Evolutionary conservation across 2,329 filamentous ascomycete species (phyloP), one percentile per base, ranked within the genome.

Genomic region (Xenoacremonium recifei): DNA sequence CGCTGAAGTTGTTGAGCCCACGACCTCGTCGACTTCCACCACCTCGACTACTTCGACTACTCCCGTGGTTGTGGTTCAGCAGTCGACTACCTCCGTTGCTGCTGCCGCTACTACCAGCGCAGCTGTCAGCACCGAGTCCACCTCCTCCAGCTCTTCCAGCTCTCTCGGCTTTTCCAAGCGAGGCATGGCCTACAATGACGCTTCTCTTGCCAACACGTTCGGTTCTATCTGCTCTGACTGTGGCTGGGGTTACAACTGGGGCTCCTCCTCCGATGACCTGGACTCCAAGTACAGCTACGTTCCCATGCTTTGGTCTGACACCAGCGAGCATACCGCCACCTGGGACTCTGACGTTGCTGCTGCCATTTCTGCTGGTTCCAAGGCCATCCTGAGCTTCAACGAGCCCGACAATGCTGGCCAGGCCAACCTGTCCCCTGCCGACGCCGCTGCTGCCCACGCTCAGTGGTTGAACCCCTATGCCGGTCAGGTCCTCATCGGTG

Each of bases 221-320:
- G 63, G 65, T 47, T 46, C 27, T 27, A 37, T 35, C 27, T 67
- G 63, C 51, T 59, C 75, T 45, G 50, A 54, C 42, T 72, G 79
- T 57, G 64, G 66, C 30, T 88, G 84, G 80, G 75, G 67, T 35
- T 86, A 85, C 74, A 87, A 87, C 76, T 89, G 85, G 85, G 80
- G 67, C 33, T 72, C 73, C 35, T 49, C 49, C 10, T 55, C 69
- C 35, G 63, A 67, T 45, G 67, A 68, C 29, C 67, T 74, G 9
- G 59, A 72, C 39, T 60, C 63, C 16, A 59, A 58, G 37, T 58
- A 82, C 55, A 70, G 75, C 57, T 90, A 72, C 68, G 73, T 86
- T 40, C 86, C 87, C 49, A 85, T 80, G 66, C 76, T 87, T 35
- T 87, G 79, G 82, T 75, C 77, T 39, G 62, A 72, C 40, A 51